Evolutionary conservation across 495 filamentous ascomycete genomes (phyloP).

Genomic region (Rusavskia elegans): DNA sequence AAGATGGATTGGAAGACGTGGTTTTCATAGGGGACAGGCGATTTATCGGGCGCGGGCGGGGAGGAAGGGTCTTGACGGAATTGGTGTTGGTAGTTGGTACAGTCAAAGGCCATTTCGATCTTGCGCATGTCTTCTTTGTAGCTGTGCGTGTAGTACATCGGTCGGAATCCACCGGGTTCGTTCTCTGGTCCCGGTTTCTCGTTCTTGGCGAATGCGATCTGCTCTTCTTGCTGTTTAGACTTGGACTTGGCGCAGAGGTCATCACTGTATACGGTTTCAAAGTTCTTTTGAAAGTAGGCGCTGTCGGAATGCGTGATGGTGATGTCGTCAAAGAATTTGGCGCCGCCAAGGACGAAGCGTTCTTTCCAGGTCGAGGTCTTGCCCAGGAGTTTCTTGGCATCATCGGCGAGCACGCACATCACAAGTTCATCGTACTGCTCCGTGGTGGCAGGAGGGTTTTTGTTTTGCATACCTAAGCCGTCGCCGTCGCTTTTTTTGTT

Average conservation of each 20-base stretch:
- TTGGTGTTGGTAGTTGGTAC: conserved; percentile 72
- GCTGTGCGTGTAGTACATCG: conserved; percentile 72
- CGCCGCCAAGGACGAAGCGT: conserved; percentile 49
- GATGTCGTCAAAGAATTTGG: conserved; percentile 69
- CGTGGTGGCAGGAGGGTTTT: conserved; percentile 20
- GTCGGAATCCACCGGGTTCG: conserved; percentile 37
- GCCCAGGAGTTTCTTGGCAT: conserved; percentile 48
- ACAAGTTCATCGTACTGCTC: conserved; percentile 56
- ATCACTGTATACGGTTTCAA: conserved; percentile 50
- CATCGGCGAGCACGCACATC: conserved; percentile 61
- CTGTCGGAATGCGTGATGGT: conserved; percentile 68
- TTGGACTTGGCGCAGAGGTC: conserved; percentile 29
- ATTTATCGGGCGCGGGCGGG: conserved; percentile 16
- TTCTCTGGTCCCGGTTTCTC: conserved; percentile 9
- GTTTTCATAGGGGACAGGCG: conserved; percentile 29
- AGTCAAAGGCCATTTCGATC: conserved; percentile 81
- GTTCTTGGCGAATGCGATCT: conserved; percentile 29
- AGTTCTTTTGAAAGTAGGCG: conserved; percentile 60
- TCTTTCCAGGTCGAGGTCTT: conserved; percentile 47
- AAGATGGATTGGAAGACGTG: conserved; percentile 81
- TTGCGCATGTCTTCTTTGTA: conserved; percentile 46
- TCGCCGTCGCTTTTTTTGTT: conserved; percentile 13
- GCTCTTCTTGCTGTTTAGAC: conserved; percentile 28
- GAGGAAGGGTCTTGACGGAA: conserved; percentile 38
- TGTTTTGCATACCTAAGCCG: conserved; percentile 17